Base-by-base conservation (phyloP, 169 alveolate genomes). In the Plasmodium malariae region DNA sequence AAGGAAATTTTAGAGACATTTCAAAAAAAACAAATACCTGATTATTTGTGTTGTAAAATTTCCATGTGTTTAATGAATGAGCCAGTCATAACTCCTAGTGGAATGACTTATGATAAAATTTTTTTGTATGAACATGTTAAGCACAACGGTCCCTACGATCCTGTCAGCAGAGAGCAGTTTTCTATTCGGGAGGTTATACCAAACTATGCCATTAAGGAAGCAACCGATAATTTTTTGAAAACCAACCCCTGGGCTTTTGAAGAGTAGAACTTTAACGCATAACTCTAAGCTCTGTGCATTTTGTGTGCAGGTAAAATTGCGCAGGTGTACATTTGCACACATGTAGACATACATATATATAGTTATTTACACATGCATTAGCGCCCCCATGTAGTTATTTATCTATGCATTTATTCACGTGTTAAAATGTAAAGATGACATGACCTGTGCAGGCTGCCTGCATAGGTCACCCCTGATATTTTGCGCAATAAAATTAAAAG, bases 11-110 rank as follows among this genome's bases (percentile, higher is more conserved):
- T 88, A 28, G 90, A 69, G 26, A 51, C 92, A 1, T 85, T 93
- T 32, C 78, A 88, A 32, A 93, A 91, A 28, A 92, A 93, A 40
- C 92, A 94, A 32, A 60, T 93, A 19, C 97, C 97, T 6, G 94
- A 87, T 76, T 92, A 93, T 76, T 92, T 95, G n/a, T 94, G 96
- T 62, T 95, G 97, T 87, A 95, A 87, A 67, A 95, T 95, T 7
- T 95, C 97, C n/a, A 95, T 95, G 97, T 94, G 96, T 30, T 40
- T 95, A 69, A 95, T 95, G 97, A 94, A 92, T 68, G 97, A 95
- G 49, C 97, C 97, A 3, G 97, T 95, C 6, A 89, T 95, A 11
- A 87, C 97, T 3, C 95, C 96, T 32, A 95, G 97, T 80, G 97
- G 97, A 30, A 88, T 93, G 85, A 95, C 97, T 0, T 95, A 95